These are phyloP conservation scores for Acacia acuminata DNA, from an alignment of 306 rosid genomes.

Conservation along the genomic window DNA sequence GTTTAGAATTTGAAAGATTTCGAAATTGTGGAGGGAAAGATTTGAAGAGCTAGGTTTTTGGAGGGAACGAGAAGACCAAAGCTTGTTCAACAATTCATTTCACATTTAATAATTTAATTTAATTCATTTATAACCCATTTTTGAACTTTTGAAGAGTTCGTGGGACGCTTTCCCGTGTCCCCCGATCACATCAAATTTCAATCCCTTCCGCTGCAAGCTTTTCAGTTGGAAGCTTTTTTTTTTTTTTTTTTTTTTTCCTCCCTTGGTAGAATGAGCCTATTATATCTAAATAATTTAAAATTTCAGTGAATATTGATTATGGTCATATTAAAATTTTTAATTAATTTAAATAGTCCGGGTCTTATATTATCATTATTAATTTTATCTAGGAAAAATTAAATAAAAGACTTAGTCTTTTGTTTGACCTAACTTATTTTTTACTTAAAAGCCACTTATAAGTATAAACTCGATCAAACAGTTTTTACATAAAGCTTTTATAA, in stretches of 20 bases:
- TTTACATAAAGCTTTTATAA: too few relatives aligned
- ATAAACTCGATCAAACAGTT: too few relatives aligned
- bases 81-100: neutral
- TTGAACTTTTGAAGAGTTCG: neutral
- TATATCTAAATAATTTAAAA: too few relatives aligned
- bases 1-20: neutral
- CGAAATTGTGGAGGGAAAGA: constrained; percentile 50
- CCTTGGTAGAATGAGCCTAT: neutral
- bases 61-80: constrained; percentile 26
- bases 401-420: too few relatives aligned
- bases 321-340: neutral
- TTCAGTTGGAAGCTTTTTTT: neutral
- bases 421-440: too few relatives aligned
- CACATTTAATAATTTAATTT: too few relatives aligned
- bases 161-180: neutral
- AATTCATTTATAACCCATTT: neutral
- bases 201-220: neutral
- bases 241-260: too few relatives aligned
- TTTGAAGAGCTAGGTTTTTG: constrained; percentile 1
- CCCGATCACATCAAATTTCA: neutral
- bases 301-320: too few relatives aligned
- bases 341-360: too few relatives aligned
- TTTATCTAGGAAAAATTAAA: too few relatives aligned
- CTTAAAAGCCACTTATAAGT: too few relatives aligned
- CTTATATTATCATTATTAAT: neutral